Evolutionary conservation across 441 rosid species (phyloP).

Genomic region (Kokia cookei): DNA sequence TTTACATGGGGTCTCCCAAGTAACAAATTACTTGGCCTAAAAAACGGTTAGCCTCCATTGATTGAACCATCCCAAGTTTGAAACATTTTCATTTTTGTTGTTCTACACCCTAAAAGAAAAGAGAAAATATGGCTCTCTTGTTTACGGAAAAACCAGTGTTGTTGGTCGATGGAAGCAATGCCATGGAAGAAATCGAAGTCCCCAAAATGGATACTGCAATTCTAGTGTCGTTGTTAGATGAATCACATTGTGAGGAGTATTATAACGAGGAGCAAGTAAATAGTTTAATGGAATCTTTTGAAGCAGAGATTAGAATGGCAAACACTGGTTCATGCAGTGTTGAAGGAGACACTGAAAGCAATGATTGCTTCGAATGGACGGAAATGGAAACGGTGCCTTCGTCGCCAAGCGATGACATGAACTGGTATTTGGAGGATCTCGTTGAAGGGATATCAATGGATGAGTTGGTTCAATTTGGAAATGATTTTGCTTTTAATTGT

Average conservation of each 20-base stretch:
- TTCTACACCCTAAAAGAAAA: neutral
- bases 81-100: neutral
- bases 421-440: constrained; percentile 22
- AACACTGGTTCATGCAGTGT: neutral
- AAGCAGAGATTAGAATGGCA: constrained; percentile 24
- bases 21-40: neutral
- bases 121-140: neutral
- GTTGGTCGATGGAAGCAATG: neutral
- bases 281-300: constrained; percentile 23
- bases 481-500: constrained; percentile 28
- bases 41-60: neutral
- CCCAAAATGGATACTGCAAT: neutral
- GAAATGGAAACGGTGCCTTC: constrained; percentile 32
- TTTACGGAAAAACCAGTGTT: neutral
- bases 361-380: constrained; percentile 6
- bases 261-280: constrained; percentile 19
- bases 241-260: constrained; percentile 18
- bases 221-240: constrained; percentile 26
- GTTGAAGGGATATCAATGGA: constrained; percentile 11
- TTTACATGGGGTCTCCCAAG: neutral
- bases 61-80: neutral
- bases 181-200: constrained; percentile 3
- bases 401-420: constrained; percentile 31
- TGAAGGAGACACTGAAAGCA: neutral
- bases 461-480: constrained; percentile 20